Base-by-base conservation (phyloP, 108 stramenopile species). In the Cafeteria roenbergensis region DNA sequence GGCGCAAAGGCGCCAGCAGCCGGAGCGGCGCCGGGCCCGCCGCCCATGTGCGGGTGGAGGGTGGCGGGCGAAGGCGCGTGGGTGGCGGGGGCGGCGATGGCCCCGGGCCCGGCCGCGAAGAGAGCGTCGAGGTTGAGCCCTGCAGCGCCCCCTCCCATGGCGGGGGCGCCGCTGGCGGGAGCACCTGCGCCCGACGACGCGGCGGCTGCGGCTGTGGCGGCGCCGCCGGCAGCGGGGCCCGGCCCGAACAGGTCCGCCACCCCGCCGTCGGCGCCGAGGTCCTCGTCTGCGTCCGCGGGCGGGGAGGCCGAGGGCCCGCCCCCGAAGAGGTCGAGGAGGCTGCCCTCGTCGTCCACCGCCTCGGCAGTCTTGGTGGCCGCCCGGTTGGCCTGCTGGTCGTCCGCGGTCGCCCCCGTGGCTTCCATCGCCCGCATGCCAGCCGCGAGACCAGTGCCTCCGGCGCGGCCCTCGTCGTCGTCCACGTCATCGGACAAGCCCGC, bases 291-390 rank as follows among this genome's bases (percentile, higher is more conserved):
- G 65, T 71, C 70, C 61, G 65, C 59, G n/a, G 76, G 57, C 2
- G 78, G 53, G 36, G 71, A 57, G 22, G 74, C 62, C 6, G 68
- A 55, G 50, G 37, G 64, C 24, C 73, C 80, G 17, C 86, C 82
- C n/a, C 90, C 92, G 63, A 92, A 91, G n/a, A 94, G 92, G 66
- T 88, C 90, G 36, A 87, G 82, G 53, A 97, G 72, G 69, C 93
- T 89, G 53, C 90, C 71, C 36, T 88, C 76, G 53, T 73, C 58
- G 6, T 38, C 55, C 17, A 59, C 72, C 0, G 64, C 75, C 0
- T 38, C 35, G 0, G 68, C 66, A 2, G 72, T 14, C 28, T 22
- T 26, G 28, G 26, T 28, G 26, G 57, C 66, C 66, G 34, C 58
- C 36, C 33, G 6, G 22, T 54, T 56, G 24, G 24, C 36, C 30